Conservation (phyloP, 75 land plant species). For the Chamaecyparis obtusa region DNA sequence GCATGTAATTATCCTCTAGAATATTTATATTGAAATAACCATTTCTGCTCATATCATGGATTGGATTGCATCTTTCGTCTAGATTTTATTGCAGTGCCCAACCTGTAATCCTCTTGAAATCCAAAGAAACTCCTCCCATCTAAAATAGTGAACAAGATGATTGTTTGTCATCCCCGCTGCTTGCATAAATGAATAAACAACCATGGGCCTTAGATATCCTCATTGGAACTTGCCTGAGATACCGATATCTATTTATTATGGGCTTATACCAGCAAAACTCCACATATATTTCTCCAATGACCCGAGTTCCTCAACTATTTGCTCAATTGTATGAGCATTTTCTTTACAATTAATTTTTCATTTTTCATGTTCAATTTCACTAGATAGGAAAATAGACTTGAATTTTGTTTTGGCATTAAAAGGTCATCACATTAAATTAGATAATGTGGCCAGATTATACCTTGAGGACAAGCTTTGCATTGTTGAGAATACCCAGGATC, state of each 20-base stretch:
- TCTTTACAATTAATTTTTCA: not conserved
- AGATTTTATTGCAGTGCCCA: not conserved
- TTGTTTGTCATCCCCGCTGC: conserved; percentile 80
- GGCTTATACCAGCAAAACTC: conserved; percentile 74
- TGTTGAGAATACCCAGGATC: conserved; percentile 68
- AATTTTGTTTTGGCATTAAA: not conserved
- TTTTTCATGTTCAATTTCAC: not conserved
- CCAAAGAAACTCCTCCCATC: conserved; percentile 43
- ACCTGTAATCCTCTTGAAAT: not conserved
- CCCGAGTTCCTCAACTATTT: conserved; percentile 74
- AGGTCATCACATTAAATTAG: not conserved
- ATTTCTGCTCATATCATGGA: no score
- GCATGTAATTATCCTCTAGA: no score
- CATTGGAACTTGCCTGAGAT: conserved; percentile 67
- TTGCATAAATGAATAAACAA: conserved; percentile 87
- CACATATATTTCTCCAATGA: conserved; percentile 70
- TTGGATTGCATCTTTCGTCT: not conserved
- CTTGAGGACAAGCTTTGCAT: conserved; percentile 69
- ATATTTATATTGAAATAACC: no score
- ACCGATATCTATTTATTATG: conserved; percentile 45
- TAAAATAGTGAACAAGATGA: conserved; percentile 72
- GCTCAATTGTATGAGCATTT: not conserved
- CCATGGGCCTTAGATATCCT: conserved; percentile 83
- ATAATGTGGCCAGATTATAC: conserved; percentile 24
- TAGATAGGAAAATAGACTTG: not conserved